Evolutionary conservation across 1,139 yeast genomes (phyloP).

Genomic region (Magnusiomyces suaveolens): DNA sequence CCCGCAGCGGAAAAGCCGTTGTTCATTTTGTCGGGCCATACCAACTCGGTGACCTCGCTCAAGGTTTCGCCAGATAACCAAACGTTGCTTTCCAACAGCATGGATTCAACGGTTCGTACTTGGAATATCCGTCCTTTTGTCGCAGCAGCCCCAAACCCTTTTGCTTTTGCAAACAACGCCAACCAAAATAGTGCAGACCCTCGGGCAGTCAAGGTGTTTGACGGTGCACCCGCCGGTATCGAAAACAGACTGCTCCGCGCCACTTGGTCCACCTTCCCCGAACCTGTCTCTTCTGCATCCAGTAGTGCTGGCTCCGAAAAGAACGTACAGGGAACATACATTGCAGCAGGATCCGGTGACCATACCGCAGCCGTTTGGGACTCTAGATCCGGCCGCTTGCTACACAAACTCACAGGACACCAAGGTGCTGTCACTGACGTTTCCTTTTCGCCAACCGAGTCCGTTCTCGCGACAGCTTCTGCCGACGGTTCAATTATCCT

Average conservation of each 20-base stretch:
- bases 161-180: neutral
- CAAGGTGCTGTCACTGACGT: conserved; percentile 53
- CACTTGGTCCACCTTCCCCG: conserved; percentile 10
- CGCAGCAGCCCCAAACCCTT: conserved; percentile 16
- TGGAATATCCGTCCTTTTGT: conserved; percentile 44
- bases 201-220: conserved; percentile 41
- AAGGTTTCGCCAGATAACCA: conserved; percentile 43
- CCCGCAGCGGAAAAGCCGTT: conserved; percentile 24
- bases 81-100: conserved; percentile 44
- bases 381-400: conserved; percentile 39
- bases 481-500: conserved; percentile 26
- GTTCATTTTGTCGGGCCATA: conserved; percentile 39
- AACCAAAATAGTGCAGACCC: conserved; percentile 17
- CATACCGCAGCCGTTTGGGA: conserved; percentile 54
- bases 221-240: conserved; percentile 50
- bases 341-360: conserved; percentile 54
- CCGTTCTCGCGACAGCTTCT: conserved; percentile 21
- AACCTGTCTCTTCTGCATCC: conserved; percentile 1
- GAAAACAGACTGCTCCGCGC: conserved; percentile 48
- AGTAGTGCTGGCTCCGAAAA: no score
- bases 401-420: conserved; percentile 50
- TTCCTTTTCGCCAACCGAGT: conserved; percentile 32
- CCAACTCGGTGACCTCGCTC: conserved; percentile 45
- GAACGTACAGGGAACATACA: no score
- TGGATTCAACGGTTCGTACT: conserved; percentile 49